Percentiles rank a stretch among this genome's conserved stretches.
Conservation (phyloP, 1,284 basidiomycete genomes). For the Peniophora sp. region DNA sequence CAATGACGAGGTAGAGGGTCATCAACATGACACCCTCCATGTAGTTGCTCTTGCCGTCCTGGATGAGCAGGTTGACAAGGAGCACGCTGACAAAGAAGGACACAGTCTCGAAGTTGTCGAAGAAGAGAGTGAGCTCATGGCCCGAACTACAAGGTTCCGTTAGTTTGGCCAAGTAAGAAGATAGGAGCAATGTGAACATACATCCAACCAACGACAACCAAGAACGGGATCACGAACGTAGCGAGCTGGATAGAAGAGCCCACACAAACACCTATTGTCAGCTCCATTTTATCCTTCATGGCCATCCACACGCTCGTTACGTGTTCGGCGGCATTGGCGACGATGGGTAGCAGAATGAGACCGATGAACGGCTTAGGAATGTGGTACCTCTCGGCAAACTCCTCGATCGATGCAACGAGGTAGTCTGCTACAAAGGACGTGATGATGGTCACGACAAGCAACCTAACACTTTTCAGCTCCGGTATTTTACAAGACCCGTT, state of each 20-base stretch:
- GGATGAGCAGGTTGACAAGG: conserved; percentile 73
- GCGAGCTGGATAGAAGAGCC: conserved; percentile 92
- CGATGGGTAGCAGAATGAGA: conserved; percentile 65
- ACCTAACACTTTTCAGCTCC: too few species aligned
- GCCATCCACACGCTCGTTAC: conserved; percentile 89
- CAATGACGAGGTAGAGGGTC: conserved; percentile 56
- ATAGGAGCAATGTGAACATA: conserved; percentile 24
- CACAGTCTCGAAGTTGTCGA: conserved; percentile 79
- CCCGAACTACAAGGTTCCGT: conserved; percentile 12
- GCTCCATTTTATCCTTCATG: conserved; percentile 79
- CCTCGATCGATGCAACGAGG: conserved; percentile 84
- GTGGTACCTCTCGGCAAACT: conserved; percentile 71
- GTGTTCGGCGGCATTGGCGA: conserved; percentile 76
- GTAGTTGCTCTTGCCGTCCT: conserved; percentile 81
- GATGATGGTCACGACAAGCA: conserved; percentile 64
- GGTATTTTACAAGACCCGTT: too few species aligned
- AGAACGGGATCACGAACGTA: conserved; percentile 76
- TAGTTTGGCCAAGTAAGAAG: conserved; percentile 2
- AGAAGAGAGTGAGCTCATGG: conserved; percentile 79
- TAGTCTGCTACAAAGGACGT: conserved; percentile 86
- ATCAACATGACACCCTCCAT: conserved; percentile 81
- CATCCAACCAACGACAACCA: conserved; percentile 82
- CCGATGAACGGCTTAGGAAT: conserved; percentile 84
- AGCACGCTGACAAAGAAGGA: conserved; percentile 80
- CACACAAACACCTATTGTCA: conserved; percentile 84